Evolutionary conservation across 2,329 filamentous ascomycete genomes (phyloP).

Genomic region (Arthrobotrys pseudoclavata): DNA sequence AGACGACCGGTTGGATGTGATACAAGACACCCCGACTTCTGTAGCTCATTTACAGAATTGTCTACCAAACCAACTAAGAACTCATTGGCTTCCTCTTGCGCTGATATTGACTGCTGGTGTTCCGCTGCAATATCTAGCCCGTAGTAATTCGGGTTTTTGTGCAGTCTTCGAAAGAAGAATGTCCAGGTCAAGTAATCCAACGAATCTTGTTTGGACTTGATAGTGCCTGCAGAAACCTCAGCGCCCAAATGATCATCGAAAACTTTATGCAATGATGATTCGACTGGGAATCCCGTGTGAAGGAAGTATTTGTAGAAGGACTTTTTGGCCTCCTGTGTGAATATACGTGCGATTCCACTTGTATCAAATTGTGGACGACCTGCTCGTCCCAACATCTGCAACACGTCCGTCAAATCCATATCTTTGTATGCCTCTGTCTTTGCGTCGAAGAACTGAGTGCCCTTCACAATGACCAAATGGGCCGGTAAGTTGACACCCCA

Average conservation of each 20-base stretch:
- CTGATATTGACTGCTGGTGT: slow-evolving; percentile 87
- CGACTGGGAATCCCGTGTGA: slow-evolving; percentile 96
- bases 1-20: slow-evolving; percentile 89
- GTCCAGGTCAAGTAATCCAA: slow-evolving; percentile 99
- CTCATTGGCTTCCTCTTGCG: slow-evolving; percentile 89
- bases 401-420: slow-evolving; percentile 97
- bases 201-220: slow-evolving; percentile 94
- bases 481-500: slow-evolving; percentile 97
- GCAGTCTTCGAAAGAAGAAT: slow-evolving; percentile 96
- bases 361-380: slow-evolving; percentile 96
- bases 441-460: slow-evolving; percentile 97
- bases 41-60: slow-evolving; percentile 84
- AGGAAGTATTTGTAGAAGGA: slow-evolving; percentile 99
- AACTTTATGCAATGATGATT: slow-evolving; percentile 95
- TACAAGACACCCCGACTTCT: slow-evolving; percentile 84
- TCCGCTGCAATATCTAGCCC: slow-evolving; percentile 93
- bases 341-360: slow-evolving; percentile 92
- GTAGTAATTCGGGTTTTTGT: slow-evolving; percentile 99
- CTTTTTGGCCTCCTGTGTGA: slow-evolving; percentile 97
- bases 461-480: slow-evolving; percentile 96
- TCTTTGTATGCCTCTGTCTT: slow-evolving; percentile 98
- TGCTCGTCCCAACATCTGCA: slow-evolving; percentile 97
- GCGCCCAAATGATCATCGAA: slow-evolving; percentile 96
- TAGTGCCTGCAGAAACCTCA: slow-evolving; percentile 92
- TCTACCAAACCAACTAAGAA: slow-evolving; percentile 96